phyloP scores from a whole-genome alignment of 352 stramenopile species.

The Globisporangium recalcitrans region DNA sequence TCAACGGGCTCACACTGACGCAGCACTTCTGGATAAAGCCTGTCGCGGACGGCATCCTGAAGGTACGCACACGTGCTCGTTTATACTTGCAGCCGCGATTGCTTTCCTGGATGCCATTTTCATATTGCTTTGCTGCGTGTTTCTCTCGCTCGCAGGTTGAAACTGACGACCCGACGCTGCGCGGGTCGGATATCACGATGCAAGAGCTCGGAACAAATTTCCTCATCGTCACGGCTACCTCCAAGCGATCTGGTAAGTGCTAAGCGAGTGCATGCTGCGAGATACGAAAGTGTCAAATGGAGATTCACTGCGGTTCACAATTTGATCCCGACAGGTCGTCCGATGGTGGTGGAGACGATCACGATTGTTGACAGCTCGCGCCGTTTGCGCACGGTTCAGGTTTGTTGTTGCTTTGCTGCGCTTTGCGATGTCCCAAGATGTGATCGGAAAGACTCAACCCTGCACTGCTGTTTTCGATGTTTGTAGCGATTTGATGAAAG shows the following conservation, averaged over 20 bases:
- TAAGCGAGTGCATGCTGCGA: neutral
- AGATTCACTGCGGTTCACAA: neutral
- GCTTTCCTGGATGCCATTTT: neutral
- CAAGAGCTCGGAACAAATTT: conserved; percentile 80
- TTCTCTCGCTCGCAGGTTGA: conserved; percentile 40
- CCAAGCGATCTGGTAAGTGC: conserved; percentile 66
- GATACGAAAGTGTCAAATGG: neutral
- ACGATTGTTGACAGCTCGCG: conserved; percentile 78
- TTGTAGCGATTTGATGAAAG: conserved; percentile 77
- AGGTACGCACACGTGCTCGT: conserved; percentile 24
- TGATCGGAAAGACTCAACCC: neutral
- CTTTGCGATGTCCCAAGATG: neutral
- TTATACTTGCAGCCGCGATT: no score
- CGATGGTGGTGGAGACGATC: conserved; percentile 82
- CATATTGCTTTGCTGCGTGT: neutral
- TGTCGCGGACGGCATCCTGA: conserved; percentile 82
- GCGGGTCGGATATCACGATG: conserved; percentile 83
- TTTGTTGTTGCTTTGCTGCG: conserved; percentile 6
- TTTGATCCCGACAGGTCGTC: conserved; percentile 32
- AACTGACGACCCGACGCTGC: conserved; percentile 72
- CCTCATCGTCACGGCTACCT: conserved; percentile 79
- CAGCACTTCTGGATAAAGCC: conserved; percentile 88
- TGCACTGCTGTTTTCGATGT: neutral
- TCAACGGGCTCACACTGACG: conserved; percentile 79
- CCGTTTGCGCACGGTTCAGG: conserved; percentile 76